Base-by-base conservation (phyloP, 108 stramenopile species). In the Cyclotella kingstonii region DNA sequence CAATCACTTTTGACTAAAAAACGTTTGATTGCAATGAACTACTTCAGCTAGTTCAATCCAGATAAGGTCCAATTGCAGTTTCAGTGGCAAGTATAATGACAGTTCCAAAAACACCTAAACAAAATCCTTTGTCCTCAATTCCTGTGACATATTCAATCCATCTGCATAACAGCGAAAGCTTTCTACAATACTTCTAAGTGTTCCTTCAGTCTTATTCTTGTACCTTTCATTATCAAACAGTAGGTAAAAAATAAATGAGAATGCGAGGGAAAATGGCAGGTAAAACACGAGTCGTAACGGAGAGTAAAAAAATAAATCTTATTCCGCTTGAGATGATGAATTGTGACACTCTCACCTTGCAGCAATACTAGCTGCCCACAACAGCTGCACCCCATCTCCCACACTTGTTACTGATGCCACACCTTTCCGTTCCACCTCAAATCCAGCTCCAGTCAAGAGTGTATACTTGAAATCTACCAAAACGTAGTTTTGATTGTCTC, bases 391-490 rank as follows among this genome's bases (percentile, higher is more conserved):
- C 39, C 84, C 86, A 41, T 66, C 60, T 14, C 87, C 93, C 36
- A 83, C 87, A 56, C 84, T 86, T 9, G 93, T 93, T 25, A 97
- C 75, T 9, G 84, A 71, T 0, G 92, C 93, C 17, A 93, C 79
- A 48, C 96, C 96, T 54, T 76, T 78, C 63, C 96, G 73, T 23
- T 95, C 92, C n/a, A 97, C 94, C 33, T 85, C 91, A 69, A 97
- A 97, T 53, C 96, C 96, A 44, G 96, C 96, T 28, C 95, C 95
- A 12, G 96, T 97, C 58, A 97, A 67, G 14, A 97, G 83, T 45
- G 85, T 84, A 75, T 97, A 97, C 76, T 90, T 86, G 81, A 97
- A 97, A 56, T 97, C 96, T 22, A 85, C 93, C 42, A 93, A 50
- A 41, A 84, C 68, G 70, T 97, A 97, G 23, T 66, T 63, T 9